These are phyloP conservation scores for Cladosporium halotolerans DNA, from an alignment of 2,329 filamentous ascomycete genomes.

Conservation along the genomic window DNA sequence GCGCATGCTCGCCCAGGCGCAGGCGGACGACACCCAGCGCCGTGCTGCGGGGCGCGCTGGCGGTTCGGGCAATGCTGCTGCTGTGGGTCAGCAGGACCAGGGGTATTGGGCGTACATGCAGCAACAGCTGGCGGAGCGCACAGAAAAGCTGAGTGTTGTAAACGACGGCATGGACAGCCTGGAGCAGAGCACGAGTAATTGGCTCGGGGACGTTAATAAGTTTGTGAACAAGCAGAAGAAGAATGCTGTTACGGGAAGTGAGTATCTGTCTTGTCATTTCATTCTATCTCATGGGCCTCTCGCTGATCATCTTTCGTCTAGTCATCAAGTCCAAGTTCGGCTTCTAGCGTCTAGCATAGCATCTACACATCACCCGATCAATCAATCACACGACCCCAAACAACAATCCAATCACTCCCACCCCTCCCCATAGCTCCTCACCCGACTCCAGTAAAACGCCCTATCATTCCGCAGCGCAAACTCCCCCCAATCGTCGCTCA, in stretches of 20 bases:
- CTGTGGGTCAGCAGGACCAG: constrained; percentile 44
- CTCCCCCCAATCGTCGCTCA: constrained; percentile 86
- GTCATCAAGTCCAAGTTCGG: constrained; percentile 28
- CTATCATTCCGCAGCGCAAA: constrained; percentile 62
- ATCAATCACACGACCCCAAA: background rate
- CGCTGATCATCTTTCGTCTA: constrained; percentile 11
- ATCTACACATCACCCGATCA: background rate
- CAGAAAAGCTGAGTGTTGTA: constrained; percentile 76
- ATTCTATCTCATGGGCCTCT: background rate
- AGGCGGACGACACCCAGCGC: constrained; percentile 61
- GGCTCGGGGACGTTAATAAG: constrained; percentile 83
- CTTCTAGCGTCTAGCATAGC: constrained; percentile 13
- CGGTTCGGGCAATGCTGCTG: constrained; percentile 18
- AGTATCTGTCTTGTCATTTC: constrained; percentile 14
- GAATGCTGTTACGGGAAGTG: constrained; percentile 64
- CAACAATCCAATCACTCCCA: background rate
- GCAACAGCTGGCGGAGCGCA: constrained; percentile 80
- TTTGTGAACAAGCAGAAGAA: constrained; percentile 83
- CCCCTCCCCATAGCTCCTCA: constrained; percentile 32
- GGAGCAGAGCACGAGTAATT: constrained; percentile 72
- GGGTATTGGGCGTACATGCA: constrained; percentile 73
- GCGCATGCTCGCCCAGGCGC: constrained; percentile 75
- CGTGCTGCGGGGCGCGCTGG: constrained; percentile 31
- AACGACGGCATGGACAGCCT: constrained; percentile 79
- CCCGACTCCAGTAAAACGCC: constrained; percentile 56